These are phyloP conservation scores for Smittium mucronatum DNA, from an alignment of 371 early-diverging fungal genomes.

Conservation along the genomic window DNA sequence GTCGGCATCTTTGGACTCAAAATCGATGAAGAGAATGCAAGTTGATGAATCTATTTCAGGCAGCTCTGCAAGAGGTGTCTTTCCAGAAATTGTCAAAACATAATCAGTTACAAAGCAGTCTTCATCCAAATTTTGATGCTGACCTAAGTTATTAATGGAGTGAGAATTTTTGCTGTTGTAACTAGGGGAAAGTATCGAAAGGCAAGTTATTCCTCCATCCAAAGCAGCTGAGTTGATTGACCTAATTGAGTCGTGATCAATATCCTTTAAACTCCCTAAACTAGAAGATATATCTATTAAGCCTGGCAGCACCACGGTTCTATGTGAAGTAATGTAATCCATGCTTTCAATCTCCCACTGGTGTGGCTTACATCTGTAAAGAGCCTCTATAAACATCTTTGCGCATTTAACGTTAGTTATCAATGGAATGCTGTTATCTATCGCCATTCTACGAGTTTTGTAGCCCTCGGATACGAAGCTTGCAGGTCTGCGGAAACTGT, in stretches of 20 bases:
- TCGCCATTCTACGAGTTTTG: constrained; percentile 88
- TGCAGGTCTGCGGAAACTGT: constrained; percentile 89
- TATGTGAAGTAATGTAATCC: constrained; percentile 80
- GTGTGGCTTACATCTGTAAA: constrained; percentile 47
- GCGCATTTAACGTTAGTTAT: constrained; percentile 97
- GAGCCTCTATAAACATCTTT: constrained; percentile 88
- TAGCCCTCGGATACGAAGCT: constrained; percentile 92
- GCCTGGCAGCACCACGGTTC: constrained; percentile 71
- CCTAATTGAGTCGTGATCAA: constrained; percentile 25
- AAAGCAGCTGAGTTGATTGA: constrained; percentile 55
- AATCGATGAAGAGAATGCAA: constrained; percentile 36
- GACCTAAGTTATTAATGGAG: constrained; percentile 37
- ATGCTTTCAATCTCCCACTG: constrained; percentile 59
- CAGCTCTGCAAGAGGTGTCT: constrained; percentile 38
- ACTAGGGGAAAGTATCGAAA: constrained; percentile 42
- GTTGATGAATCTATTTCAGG: constrained; percentile 27
- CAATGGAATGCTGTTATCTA: constrained; percentile 87
- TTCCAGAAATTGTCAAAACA: constrained; percentile 55
- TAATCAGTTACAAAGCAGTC: constrained; percentile 58
- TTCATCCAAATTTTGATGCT: constrained; percentile 36
- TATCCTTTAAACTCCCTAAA: background rate
- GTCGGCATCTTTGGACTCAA: constrained; percentile 15
- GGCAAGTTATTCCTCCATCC: constrained; percentile 72
- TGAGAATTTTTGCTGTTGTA: constrained; percentile 40
- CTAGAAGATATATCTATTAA: constrained; percentile 61